A percentile compares a stretch with the other conserved stretches of the same genome.
phyloP scores from a whole-genome alignment of 2,329 filamentous ascomycete species.

The Fusarium concolor region DNA sequence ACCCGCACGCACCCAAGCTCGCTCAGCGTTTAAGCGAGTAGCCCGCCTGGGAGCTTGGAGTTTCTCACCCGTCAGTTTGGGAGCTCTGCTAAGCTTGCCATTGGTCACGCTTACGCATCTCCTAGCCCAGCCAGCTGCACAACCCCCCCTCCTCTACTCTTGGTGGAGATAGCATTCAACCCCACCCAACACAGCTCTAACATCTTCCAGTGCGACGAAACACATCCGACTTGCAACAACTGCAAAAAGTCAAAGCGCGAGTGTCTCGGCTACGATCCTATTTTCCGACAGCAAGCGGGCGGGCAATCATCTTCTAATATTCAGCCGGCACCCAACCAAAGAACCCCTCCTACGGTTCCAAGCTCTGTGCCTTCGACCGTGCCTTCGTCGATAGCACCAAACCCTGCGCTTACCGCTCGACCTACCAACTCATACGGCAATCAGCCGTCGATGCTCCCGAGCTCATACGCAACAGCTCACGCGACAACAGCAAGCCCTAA shows the following conservation, averaged over 20 bases:
- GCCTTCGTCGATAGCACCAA: conserved; percentile 44
- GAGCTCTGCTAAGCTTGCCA: conserved; percentile 30
- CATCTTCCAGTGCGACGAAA: conserved; percentile 82
- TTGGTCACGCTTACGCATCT: conserved; percentile 31
- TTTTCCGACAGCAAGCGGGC: conserved; percentile 80
- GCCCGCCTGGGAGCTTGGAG: conserved; percentile 7
- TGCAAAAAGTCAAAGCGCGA: conserved; percentile 91
- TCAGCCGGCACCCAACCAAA: conserved; percentile 50
- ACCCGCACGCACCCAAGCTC: background rate
- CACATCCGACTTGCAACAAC: conserved; percentile 90
- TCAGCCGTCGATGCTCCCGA: conserved; percentile 58
- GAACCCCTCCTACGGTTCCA: conserved; percentile 51
- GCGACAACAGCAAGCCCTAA: conserved; percentile 50
- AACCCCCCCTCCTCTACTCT: conserved; percentile 22
- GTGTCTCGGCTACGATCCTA: conserved; percentile 86
- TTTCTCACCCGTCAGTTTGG: conserved; percentile 4
- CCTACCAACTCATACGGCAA: conserved; percentile 58
- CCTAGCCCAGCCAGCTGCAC: conserved; percentile 18
- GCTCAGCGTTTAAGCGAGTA: background rate
- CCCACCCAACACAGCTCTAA: conserved; percentile 43
- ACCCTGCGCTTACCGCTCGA: conserved; percentile 42
- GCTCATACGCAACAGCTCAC: conserved; percentile 56
- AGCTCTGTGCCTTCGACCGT: conserved; percentile 43
- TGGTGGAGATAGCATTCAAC: conserved; percentile 34
- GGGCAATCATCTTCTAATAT: conserved; percentile 76